phyloP scores from a whole-genome alignment of 345 rosid species.

The Hibiscus mutabilis region DNA sequence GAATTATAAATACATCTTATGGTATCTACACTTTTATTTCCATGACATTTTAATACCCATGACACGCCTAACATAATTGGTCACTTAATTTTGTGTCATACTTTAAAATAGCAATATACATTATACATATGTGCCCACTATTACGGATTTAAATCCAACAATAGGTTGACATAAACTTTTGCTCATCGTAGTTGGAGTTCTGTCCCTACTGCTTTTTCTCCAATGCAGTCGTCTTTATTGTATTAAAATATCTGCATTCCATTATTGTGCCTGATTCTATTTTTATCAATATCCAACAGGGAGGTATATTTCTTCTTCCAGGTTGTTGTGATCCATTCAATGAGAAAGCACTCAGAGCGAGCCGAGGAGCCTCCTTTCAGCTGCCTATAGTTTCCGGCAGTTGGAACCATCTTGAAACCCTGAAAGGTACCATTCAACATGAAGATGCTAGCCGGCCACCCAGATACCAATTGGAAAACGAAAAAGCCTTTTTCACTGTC shows the following conservation, averaged over 20 bases:
- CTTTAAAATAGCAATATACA: too few relatives aligned
- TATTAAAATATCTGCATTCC: neutral
- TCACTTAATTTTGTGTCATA: too few relatives aligned
- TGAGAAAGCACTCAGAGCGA: conserved; percentile 84
- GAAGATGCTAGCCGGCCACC: conserved; percentile 86
- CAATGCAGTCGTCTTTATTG: neutral
- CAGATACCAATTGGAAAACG: conserved; percentile 34
- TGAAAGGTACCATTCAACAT: conserved; percentile 46
- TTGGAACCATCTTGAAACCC: conserved; percentile 60
- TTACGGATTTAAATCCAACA: too few relatives aligned
- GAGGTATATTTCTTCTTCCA: conserved; percentile 90
- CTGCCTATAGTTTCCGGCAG: conserved; percentile 67
- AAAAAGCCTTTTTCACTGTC: conserved; percentile 41
- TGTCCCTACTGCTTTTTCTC: neutral
- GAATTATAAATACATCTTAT: too few relatives aligned
- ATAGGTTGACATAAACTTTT: neutral
- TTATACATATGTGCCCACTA: too few relatives aligned
- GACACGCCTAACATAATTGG: too few relatives aligned
- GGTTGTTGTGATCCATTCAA: conserved; percentile 95
- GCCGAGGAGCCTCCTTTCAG: conserved; percentile 89
- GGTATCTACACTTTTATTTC: too few relatives aligned
- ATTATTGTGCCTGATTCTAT: neutral
- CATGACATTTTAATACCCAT: too few relatives aligned
- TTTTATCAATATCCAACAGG: conserved; percentile 29
- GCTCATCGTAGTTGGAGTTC: neutral